These are phyloP conservation scores for Backusella sp. DNA, from an alignment of 192 early-diverging fungal genomes.

Conservation along the genomic window DNA sequence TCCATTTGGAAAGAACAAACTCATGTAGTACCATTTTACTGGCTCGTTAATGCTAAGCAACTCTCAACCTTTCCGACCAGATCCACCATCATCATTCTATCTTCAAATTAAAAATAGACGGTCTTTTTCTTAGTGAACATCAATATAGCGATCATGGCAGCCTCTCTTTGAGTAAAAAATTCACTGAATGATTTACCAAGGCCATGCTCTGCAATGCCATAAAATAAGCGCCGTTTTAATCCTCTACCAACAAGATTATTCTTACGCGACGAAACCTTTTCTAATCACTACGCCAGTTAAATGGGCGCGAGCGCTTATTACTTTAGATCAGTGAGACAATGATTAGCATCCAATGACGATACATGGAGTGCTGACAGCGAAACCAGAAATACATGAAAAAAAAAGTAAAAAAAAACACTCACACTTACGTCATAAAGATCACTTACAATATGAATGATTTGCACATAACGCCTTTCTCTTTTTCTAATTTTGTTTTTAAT, in stretches of 20 bases:
- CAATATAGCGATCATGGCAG: too few relatives aligned
- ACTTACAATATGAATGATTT: not conserved
- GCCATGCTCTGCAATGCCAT: too few relatives aligned
- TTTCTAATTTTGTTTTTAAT: conserved; percentile 1
- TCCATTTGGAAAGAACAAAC: too few relatives aligned
- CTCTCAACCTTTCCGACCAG: too few relatives aligned
- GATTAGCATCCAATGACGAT: not conserved
- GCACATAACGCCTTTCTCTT: not conserved
- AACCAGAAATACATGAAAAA: not conserved
- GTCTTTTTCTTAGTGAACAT: too few relatives aligned
- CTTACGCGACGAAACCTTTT: not conserved
- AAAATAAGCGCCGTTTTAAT: not conserved
- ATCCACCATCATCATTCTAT: too few relatives aligned
- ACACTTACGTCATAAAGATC: not conserved
- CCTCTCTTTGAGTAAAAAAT: too few relatives aligned
- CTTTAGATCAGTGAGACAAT: not conserved
- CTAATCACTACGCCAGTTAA: not conserved
- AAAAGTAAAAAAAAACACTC: too few relatives aligned
- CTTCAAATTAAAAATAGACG: too few relatives aligned
- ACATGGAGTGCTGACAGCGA: not conserved
- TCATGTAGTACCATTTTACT: too few relatives aligned
- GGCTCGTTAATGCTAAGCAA: too few relatives aligned
- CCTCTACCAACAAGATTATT: not conserved
- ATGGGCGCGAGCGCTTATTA: not conserved
- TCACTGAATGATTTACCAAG: too few relatives aligned